phyloP scores from a whole-genome alignment of 345 rosid species.

The Linum trigynum region DNA sequence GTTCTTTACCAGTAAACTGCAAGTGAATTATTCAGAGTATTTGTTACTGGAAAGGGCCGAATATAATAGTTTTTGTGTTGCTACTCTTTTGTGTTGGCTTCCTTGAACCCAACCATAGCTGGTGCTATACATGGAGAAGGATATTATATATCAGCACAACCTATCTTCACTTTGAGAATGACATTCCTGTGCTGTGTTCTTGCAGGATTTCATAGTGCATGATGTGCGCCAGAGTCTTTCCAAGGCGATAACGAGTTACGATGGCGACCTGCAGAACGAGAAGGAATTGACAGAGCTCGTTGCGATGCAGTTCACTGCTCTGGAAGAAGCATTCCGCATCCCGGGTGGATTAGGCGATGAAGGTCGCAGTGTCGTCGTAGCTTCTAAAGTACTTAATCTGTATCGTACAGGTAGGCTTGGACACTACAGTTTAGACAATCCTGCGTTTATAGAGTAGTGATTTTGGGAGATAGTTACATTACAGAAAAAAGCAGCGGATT shows the following conservation, averaged over 20 bases:
- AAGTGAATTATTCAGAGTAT: not conserved
- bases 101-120: not conserved
- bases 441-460: not conserved
- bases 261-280: not conserved
- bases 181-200: conserved; percentile 10
- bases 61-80: not conserved
- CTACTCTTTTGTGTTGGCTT: not conserved
- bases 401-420: conserved; percentile 82
- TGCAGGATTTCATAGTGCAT: not conserved
- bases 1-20: not conserved
- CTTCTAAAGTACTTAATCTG: conserved; percentile 54
- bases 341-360: conserved; percentile 30
- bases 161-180: not conserved
- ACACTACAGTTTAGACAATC: conserved; percentile 50
- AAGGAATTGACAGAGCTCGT: not conserved
- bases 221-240: not conserved
- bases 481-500: too few relatives aligned
- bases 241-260: not conserved
- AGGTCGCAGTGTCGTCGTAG: conserved; percentile 30
- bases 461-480: not conserved
- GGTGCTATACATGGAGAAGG: too few relatives aligned
- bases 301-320: conserved; percentile 17
- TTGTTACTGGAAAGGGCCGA: not conserved
- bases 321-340: conserved; percentile 33
- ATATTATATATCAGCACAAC: too few relatives aligned